Conservation (phyloP, 2,329 filamentous ascomycete genomes). For the Penicillium sclerotiorum region DNA sequence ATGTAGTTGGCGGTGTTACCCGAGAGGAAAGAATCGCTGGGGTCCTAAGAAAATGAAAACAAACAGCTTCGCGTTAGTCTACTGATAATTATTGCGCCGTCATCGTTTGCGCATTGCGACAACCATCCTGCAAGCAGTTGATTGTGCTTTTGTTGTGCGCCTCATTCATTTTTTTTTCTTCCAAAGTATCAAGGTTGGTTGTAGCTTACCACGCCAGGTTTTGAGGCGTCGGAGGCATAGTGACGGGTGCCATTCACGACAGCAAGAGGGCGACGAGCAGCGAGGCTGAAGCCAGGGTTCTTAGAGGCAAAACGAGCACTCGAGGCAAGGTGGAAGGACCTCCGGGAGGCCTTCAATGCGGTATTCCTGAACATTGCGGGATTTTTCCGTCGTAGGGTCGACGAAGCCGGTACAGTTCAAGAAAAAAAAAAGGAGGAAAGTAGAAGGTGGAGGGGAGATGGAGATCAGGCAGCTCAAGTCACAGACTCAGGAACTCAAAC, state of each 20-base stretch:
- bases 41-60: constrained; percentile 56
- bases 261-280: constrained; percentile 47
- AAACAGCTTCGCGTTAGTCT: constrained; percentile 28
- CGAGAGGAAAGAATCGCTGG: constrained; percentile 94
- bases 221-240: constrained; percentile 63
- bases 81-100: constrained; percentile 9
- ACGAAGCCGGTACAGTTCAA: constrained; percentile 13
- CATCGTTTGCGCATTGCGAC: constrained; percentile 10
- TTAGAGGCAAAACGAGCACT: constrained; percentile 33
- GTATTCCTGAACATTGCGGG: constrained; percentile 44
- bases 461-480: not conserved
- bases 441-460: constrained; percentile 6
- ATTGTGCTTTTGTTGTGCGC: not conserved
- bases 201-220: constrained; percentile 62
- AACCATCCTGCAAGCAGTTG: constrained; percentile 6
- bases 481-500: constrained; percentile 7
- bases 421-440: constrained; percentile 1
- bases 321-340: constrained; percentile 38
- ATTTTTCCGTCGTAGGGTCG: constrained; percentile 28
- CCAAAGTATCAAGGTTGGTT: constrained; percentile 16
- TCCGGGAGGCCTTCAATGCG: constrained; percentile 43
- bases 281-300: constrained; percentile 39
- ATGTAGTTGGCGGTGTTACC: constrained; percentile 98
- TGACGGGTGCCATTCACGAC: constrained; percentile 49
- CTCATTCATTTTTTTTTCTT: not conserved